Conservation (phyloP, 2,329 filamentous ascomycete genomes). For the Fusarium heterosporum region DNA sequence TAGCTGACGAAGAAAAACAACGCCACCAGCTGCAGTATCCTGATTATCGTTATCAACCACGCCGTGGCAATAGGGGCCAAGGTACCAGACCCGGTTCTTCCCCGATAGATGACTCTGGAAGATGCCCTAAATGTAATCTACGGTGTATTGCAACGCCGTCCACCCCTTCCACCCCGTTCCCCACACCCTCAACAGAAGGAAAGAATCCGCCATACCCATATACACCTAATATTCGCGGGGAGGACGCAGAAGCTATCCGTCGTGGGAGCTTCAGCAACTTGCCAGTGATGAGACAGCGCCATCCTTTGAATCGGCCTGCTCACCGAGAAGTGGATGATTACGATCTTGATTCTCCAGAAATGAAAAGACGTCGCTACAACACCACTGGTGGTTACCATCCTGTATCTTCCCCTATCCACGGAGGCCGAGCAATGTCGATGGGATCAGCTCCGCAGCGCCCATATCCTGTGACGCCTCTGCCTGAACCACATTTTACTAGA, state of each 20-base stretch:
- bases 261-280: conserved; percentile 47
- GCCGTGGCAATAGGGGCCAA: conserved; percentile 63
- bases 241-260: conserved; percentile 44
- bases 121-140: conserved; percentile 79
- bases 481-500: conserved; percentile 50
- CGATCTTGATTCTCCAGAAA: conserved; percentile 60
- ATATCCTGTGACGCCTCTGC: conserved; percentile 46
- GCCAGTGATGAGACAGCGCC: conserved; percentile 40
- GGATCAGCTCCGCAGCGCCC: conserved; percentile 37
- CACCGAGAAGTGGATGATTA: conserved; percentile 53
- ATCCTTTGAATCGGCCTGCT: conserved; percentile 38
- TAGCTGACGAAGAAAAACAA: conserved; percentile 93
- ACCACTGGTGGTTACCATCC: conserved; percentile 53
- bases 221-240: conserved; percentile 33
- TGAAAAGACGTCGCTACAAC: conserved; percentile 72
- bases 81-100: conserved; percentile 50
- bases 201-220: conserved; percentile 43
- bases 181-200: conserved; percentile 49
- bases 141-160: conserved; percentile 72
- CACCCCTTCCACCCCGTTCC: conserved; percentile 65
- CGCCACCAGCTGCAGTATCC: conserved; percentile 92
- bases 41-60: conserved; percentile 93
- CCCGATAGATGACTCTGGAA: conserved; percentile 62
- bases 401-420: conserved; percentile 27
- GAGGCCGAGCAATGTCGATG: conserved; percentile 40